Evolutionary conservation across 2,329 filamentous ascomycete genomes (phyloP).

Genomic region (Apiospora marii): DNA sequence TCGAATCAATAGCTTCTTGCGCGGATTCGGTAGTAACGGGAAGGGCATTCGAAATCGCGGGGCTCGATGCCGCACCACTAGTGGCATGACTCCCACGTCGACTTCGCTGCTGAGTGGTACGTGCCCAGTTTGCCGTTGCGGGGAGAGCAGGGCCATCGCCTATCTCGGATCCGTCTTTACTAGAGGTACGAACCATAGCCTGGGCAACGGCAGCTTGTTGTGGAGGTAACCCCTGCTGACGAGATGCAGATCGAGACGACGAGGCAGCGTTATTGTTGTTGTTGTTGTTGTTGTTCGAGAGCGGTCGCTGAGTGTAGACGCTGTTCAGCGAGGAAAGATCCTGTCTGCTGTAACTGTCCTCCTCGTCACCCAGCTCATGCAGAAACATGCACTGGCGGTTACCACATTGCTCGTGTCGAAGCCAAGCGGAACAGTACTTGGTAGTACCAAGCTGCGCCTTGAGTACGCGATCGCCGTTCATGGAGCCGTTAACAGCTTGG

Average conservation of each 20-base stretch:
- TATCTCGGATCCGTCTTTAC: constrained; percentile 76
- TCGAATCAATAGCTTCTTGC: constrained; percentile 51
- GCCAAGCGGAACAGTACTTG: constrained; percentile 97
- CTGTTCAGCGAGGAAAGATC: constrained; percentile 96
- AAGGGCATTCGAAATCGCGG: constrained; percentile 70
- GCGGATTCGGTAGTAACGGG: constrained; percentile 60
- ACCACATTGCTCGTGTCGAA: constrained; percentile 91
- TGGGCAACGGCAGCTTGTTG: constrained; percentile 55
- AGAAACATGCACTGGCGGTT: constrained; percentile 98
- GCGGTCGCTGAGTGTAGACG: constrained; percentile 77
- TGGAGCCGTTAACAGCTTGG: constrained; percentile 87
- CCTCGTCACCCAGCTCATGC: constrained; percentile 97
- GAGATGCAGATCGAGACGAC: constrained; percentile 61
- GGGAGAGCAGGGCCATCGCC: constrained; percentile 92
- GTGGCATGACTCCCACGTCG: constrained; percentile 81
- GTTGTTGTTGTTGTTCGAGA: constrained; percentile 46
- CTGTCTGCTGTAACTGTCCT: constrained; percentile 94
- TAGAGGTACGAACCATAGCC: constrained; percentile 78
- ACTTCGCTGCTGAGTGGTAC: constrained; percentile 70
- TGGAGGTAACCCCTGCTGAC: constrained; percentile 56
- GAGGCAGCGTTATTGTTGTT: constrained; percentile 51
- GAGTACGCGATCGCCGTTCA: constrained; percentile 86
- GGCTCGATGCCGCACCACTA: constrained; percentile 82
- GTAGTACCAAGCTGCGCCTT: constrained; percentile 87
- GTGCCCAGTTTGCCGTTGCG: constrained; percentile 92